Percentiles rank a stretch among this genome's conserved stretches.
phyloP scores from a whole-genome alignment of 495 filamentous ascomycete genomes.

The Penicillium bialowiezense region DNA sequence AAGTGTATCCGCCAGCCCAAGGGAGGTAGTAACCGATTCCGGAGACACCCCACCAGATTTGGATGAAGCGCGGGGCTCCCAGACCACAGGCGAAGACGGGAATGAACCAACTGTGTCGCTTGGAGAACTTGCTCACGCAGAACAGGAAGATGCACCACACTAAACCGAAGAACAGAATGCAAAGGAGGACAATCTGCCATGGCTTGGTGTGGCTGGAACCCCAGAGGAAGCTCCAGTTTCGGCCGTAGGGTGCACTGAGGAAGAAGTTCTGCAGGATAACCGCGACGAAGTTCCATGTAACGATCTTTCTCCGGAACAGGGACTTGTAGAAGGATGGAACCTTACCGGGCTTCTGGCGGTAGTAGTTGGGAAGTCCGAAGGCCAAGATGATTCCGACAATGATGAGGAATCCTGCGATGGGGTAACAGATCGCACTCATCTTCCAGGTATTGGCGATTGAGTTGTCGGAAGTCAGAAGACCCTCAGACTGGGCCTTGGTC shows the following conservation, averaged over 20 bases:
- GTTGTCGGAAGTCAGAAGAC: slow-evolving; percentile 28
- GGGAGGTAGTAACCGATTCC: slow-evolving; percentile 46
- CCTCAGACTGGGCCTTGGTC: slow-evolving; percentile 30
- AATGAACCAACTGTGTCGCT: slow-evolving; percentile 47
- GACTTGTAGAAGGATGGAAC: slow-evolving; percentile 57
- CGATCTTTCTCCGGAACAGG: slow-evolving; percentile 42
- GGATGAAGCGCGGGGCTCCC: slow-evolving; percentile 47
- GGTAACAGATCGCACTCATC: slow-evolving; percentile 47
- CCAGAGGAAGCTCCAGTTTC: slow-evolving; percentile 52
- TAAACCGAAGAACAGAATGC: slow-evolving; percentile 42
- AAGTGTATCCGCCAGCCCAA: slow-evolving; percentile 40
- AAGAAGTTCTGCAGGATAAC: slow-evolving; percentile 51
- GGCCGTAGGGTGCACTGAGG: slow-evolving; percentile 47
- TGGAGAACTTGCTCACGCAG: slow-evolving; percentile 41
- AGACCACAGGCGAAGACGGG: slow-evolving; percentile 50
- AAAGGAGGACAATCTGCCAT: slow-evolving; percentile 44
- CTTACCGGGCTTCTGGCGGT: slow-evolving; percentile 61
- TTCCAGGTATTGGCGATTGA: slow-evolving; percentile 42
- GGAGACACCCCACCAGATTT: slow-evolving; percentile 51
- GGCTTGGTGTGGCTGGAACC: slow-evolving; percentile 35
- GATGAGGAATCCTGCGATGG: slow-evolving; percentile 40
- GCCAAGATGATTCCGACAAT: slow-evolving; percentile 36
- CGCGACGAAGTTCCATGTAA: slow-evolving; percentile 47
- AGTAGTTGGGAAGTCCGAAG: slow-evolving; percentile 47
- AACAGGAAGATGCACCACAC: slow-evolving; percentile 43